These are phyloP conservation scores for Emydomyces testavorans DNA, from an alignment of 2,329 filamentous ascomycete genomes.

Conservation along the genomic window DNA sequence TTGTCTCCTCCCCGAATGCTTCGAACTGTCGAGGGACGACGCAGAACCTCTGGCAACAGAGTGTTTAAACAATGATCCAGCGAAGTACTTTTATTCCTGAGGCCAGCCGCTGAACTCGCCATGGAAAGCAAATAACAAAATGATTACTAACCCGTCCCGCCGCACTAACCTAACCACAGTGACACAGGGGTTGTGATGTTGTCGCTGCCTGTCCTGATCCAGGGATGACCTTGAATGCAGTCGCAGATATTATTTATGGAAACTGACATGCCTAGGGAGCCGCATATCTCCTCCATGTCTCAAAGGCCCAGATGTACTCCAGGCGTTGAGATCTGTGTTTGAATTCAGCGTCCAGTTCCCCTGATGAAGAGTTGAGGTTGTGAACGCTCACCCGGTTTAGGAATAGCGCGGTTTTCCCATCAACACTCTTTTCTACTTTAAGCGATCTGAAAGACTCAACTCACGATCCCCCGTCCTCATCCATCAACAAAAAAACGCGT, in stretches of 20 bases:
- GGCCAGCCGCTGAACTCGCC: background rate
- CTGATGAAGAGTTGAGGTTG: conserved; percentile 6
- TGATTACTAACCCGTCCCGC: background rate
- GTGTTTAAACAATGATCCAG: background rate
- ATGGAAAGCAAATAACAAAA: background rate
- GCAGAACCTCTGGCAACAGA: background rate
- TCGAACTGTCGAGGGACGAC: background rate
- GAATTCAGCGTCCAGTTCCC: background rate
- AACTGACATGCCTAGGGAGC: conserved; percentile 1
- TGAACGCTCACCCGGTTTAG: conserved; percentile 22
- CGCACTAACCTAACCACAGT: background rate
- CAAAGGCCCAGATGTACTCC: background rate
- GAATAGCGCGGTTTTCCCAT: conserved; percentile 25
- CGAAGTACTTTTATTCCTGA: background rate
- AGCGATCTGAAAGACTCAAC: conserved; percentile 25
- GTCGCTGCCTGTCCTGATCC: background rate
- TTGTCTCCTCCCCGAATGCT: background rate
- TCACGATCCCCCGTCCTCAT: conserved; percentile 24
- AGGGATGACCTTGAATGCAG: background rate
- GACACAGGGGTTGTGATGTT: background rate
- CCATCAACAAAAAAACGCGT: conserved; percentile 34
- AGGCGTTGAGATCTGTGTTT: conserved; percentile 4
- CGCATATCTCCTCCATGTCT: background rate
- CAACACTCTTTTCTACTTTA: conserved; percentile 22
- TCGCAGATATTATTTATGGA: background rate